Conservation (phyloP, 345 rosid species). For the Nasturtium officinale region DNA sequence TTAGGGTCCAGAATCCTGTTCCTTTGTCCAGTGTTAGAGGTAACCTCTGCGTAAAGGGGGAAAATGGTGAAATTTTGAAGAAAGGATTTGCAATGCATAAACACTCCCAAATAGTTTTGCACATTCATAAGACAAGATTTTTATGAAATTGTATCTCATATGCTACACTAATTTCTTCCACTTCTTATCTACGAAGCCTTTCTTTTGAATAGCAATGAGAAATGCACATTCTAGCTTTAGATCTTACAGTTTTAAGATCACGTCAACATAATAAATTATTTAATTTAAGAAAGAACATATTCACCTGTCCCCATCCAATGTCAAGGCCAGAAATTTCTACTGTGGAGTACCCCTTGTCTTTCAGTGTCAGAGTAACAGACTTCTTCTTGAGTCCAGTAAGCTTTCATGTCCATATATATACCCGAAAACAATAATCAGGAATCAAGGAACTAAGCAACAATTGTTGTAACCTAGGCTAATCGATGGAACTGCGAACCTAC, state of each 20-base stretch:
- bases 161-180: slow-evolving; percentile 4
- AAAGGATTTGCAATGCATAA: not conserved
- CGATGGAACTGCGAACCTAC: slow-evolving; percentile 18
- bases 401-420: slow-evolving; percentile 50
- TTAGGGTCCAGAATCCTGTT: slow-evolving; percentile 64
- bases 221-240: not conserved
- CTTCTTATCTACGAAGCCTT: not conserved
- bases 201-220: slow-evolving; percentile 20
- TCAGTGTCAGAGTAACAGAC: slow-evolving; percentile 63
- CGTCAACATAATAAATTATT: not conserved
- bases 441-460: slow-evolving; percentile 15
- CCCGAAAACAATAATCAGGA: slow-evolving; percentile 25
- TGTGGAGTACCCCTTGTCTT: slow-evolving; percentile 51
- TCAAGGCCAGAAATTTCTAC: slow-evolving; percentile 98
- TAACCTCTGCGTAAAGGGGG: slow-evolving; percentile 54
- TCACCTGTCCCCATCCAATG: slow-evolving; percentile 99
- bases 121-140: slow-evolving; percentile 1
- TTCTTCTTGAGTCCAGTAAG: slow-evolving; percentile 77
- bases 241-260: not conserved
- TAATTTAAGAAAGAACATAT: not conserved
- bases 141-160: not conserved
- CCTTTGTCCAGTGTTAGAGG: slow-evolving; percentile 64
- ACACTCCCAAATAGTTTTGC: not conserved
- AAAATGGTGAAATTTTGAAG: not conserved
- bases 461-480: not conserved